Evolutionary conservation across 352 stramenopile species (phyloP).

Genomic region (Pythium folliculosum): DNA sequence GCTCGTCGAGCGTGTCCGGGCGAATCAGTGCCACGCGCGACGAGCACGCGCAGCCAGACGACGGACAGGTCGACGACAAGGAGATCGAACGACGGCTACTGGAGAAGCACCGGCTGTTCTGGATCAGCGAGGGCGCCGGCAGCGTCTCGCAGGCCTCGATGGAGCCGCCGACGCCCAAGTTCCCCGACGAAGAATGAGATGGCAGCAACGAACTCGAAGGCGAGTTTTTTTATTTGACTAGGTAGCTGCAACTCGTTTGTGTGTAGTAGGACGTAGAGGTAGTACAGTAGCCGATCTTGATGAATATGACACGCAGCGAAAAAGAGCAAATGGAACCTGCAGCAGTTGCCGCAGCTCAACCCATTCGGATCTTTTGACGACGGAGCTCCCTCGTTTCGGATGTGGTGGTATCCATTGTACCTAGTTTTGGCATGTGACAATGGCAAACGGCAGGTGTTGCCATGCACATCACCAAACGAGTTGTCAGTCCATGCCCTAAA

Average conservation of each 20-base stretch:
- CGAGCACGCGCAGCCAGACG: slow-evolving; percentile 33
- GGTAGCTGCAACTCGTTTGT: background rate
- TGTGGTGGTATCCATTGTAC: background rate
- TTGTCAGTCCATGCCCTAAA: background rate
- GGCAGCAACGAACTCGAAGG: background rate
- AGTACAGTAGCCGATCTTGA: too few relatives aligned
- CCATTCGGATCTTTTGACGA: too few relatives aligned
- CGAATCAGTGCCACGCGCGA: slow-evolving; percentile 55
- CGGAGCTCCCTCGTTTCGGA: too few relatives aligned
- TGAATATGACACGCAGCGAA: too few relatives aligned
- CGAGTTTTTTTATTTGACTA: background rate
- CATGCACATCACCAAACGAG: background rate
- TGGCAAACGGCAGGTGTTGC: too few relatives aligned
- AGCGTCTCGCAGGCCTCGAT: slow-evolving; percentile 21
- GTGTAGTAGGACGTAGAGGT: background rate
- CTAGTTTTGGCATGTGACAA: slow-evolving; percentile 3
- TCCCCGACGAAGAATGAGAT: slow-evolving; percentile 12
- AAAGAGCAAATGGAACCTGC: too few relatives aligned
- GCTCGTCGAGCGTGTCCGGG: slow-evolving; percentile 58
- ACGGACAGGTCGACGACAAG: slow-evolving; percentile 21
- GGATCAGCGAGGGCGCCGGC: slow-evolving; percentile 65
- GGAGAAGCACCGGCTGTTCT: slow-evolving; percentile 74
- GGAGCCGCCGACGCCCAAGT: slow-evolving; percentile 19
- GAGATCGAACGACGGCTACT: slow-evolving; percentile 53
- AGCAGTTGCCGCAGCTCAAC: too few relatives aligned